A percentile compares a stretch with the other conserved stretches of the same genome.
phyloP scores from a whole-genome alignment of 208 protist genomes.

The Novymonas esmeraldas region DNA sequence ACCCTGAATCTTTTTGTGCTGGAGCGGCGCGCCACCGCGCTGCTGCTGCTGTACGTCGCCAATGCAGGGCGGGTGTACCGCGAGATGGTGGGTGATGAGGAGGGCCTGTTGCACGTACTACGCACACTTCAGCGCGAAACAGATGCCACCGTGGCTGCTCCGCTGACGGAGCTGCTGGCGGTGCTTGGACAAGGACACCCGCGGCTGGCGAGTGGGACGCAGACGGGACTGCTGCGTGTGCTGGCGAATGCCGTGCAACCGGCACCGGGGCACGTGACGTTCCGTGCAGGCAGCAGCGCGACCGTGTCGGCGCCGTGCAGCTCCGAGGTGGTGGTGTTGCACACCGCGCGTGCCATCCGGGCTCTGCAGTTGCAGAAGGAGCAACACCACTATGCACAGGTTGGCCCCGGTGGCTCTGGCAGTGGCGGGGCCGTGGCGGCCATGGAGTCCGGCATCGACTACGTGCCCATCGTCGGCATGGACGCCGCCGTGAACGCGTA shows the following conservation, averaged over 20 bases:
- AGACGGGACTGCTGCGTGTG: constrained; percentile 66
- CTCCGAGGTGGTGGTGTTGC: constrained; percentile 43
- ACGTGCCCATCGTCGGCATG: constrained; percentile 43
- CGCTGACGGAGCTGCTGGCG: constrained; percentile 67
- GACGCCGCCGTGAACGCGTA: constrained; percentile 5
- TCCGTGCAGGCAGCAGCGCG: neutral
- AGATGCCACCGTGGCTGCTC: constrained; percentile 40
- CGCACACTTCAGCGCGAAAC: constrained; percentile 50
- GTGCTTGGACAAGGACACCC: constrained; percentile 73
- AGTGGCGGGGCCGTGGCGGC: neutral
- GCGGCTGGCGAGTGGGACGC: constrained; percentile 39
- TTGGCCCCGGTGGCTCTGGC: neutral
- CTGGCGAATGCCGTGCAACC: constrained; percentile 25
- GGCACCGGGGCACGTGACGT: neutral
- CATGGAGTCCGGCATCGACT: constrained; percentile 9
- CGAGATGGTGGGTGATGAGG: constrained; percentile 86
- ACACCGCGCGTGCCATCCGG: constrained; percentile 59
- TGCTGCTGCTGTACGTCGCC: constrained; percentile 77
- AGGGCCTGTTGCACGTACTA: constrained; percentile 62
- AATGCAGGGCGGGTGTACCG: constrained; percentile 89
- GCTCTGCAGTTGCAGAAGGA: constrained; percentile 70
- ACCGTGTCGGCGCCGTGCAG: neutral
- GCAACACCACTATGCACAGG: constrained; percentile 46
- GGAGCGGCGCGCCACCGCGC: constrained; percentile 54
- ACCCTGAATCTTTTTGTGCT: constrained; percentile 16